phyloP scores from a whole-genome alignment of 306 rosid genomes.

The Fagus crenata region DNA sequence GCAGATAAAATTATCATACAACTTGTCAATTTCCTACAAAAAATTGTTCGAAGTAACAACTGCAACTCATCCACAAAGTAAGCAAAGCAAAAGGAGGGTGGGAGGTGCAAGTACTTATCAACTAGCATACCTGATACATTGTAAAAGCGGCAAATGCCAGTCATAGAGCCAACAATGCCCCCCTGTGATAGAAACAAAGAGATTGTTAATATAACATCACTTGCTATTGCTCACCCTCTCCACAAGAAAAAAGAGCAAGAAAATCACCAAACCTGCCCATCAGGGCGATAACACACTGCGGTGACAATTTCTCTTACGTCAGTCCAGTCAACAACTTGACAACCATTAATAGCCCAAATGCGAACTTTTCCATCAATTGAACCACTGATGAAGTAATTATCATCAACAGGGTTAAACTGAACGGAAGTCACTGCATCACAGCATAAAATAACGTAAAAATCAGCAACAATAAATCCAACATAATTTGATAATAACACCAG shows the following conservation, averaged over 20 bases:
- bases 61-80: constrained; percentile 1
- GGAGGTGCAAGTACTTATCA: background rate
- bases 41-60: background rate
- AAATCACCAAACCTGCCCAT: constrained; percentile 70
- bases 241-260: constrained; percentile 25
- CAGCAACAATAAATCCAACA: constrained; percentile 18
- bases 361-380: constrained; percentile 98
- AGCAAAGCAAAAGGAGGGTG: constrained; percentile 19
- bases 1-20: constrained; percentile 15
- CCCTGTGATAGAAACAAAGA: constrained; percentile 54
- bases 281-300: constrained; percentile 88
- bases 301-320: constrained; percentile 76
- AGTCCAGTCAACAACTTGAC: constrained; percentile 89
- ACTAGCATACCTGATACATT: constrained; percentile 64
- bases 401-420: constrained; percentile 92
- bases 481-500: constrained; percentile 14
- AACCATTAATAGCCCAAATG: constrained; percentile 70
- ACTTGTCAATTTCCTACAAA: constrained; percentile 20
- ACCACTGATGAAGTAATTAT: constrained; percentile 89
- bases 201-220: constrained; percentile 28
- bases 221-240: constrained; percentile 18
- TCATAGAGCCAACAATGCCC: constrained; percentile 78
- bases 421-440: constrained; percentile 73
- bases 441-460: constrained; percentile 26
- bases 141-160: constrained; percentile 76